Base-by-base conservation (phyloP, 2,329 filamentous ascomycete species). In the Sarocladium brachiariae region DNA sequence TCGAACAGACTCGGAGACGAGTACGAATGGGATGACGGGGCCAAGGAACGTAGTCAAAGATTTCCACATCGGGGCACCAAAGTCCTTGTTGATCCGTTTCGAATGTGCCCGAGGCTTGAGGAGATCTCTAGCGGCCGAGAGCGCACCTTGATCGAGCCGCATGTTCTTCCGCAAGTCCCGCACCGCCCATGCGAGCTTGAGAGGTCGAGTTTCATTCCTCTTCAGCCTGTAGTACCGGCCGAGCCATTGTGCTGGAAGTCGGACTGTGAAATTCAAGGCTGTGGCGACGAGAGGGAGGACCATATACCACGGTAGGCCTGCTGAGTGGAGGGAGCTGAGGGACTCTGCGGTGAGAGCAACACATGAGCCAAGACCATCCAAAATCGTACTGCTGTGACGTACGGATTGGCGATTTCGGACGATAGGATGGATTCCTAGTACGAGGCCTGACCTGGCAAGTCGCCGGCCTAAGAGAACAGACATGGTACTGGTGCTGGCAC, bases 271-370 rank as follows among this genome's bases (percentile, higher is more conserved):
- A 60, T 69, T 74, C 58, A 79, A 62, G 41, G 64, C 60, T 2
- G 79, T 53, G 6, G 76, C 75, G 13, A 76, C 63, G n/a, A 76
- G 64, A 4, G 78, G 77, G 43, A 82, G 76, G 24, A 71, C 68
- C 27, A 79, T 55, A 56, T 68, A 79, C 78, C 78, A 82, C 1
- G 77, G 76, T 1, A 74, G 59, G 33, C 71, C 69, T 21, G 67
- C 66, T 45, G 58, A 35, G 58, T 82, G 77, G 9, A 75, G 50
- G 41, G 63, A 63, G 31, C 69, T 59, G 47, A 81, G 68, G 53
- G 68, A 58, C 49, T 71, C 61, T 27, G 75, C 70, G 3, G 74
- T 66, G 46, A 61, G 56, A 23, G 70, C 58, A 50, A 76, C 60
- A 34, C 30, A 16, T 50, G 50, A 24, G 24, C 43, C 30, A 24